phyloP scores from a whole-genome alignment of 176 grass and related monocot genomes.

The Dendrocalamus sinicus region DNA sequence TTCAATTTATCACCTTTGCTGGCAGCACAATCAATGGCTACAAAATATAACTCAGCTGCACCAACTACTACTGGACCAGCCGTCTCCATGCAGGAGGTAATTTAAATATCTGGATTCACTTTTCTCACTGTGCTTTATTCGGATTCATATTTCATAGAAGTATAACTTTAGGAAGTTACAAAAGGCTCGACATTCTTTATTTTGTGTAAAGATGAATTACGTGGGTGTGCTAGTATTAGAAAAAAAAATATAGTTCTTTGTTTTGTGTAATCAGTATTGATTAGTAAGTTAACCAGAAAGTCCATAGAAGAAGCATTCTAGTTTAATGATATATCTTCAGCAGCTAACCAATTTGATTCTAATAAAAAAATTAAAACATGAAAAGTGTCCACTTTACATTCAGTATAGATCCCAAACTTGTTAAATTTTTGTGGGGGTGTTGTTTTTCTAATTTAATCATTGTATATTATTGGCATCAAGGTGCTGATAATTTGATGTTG shows the following conservation, averaged over 20 bases:
- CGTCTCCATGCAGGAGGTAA: conserved; percentile 84
- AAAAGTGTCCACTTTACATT: not conserved
- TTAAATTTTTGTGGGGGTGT: not conserved
- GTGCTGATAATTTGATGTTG: conserved; percentile 16
- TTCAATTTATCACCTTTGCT: conserved; percentile 69
- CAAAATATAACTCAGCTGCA: conserved; percentile 69
- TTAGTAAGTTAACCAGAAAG: not conserved
- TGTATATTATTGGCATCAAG: not conserved
- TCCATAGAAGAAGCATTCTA: not conserved
- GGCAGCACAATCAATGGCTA: conserved; percentile 57
- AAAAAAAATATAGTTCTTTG: conserved; percentile 6
- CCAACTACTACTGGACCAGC: conserved; percentile 70
- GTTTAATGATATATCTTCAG: not conserved
- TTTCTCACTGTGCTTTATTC: not conserved
- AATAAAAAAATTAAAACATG: not conserved
- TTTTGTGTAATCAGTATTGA: not conserved
- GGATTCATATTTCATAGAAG: not conserved
- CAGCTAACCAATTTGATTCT: not conserved
- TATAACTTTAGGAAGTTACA: conserved; percentile 20
- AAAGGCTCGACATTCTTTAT: not conserved
- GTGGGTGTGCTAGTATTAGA: not conserved
- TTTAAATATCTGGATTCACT: conserved; percentile 22
- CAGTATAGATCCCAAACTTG: not conserved
- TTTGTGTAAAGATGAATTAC: not conserved
- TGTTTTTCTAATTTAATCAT: not conserved